Conservation (phyloP, 306 rosid genomes). For the Malus orientalis region DNA sequence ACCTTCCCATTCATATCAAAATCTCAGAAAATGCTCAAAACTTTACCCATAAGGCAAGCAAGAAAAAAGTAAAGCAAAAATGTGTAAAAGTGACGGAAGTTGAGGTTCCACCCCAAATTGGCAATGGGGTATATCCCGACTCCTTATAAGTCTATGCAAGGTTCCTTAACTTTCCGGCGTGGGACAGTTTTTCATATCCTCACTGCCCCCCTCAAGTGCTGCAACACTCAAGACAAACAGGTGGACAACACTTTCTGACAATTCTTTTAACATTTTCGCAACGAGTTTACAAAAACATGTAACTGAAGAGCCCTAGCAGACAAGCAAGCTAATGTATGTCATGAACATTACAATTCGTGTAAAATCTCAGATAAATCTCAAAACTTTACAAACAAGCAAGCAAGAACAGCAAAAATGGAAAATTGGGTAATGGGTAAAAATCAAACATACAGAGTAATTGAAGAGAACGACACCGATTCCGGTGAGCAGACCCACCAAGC, state of each 20-base stretch:
- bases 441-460: conserved; percentile 43
- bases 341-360: conserved; percentile 41
- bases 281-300: no score
- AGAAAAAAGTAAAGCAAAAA: background rate
- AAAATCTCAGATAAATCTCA: background rate
- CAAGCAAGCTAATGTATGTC: conserved; percentile 26
- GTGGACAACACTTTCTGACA: background rate
- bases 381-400: background rate
- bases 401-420: background rate
- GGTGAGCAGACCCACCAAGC: conserved; percentile 85
- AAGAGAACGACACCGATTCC: conserved; percentile 74
- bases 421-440: background rate
- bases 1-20: conserved; percentile 30
- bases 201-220: background rate
- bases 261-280: no score
- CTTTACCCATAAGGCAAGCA: background rate
- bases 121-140: background rate
- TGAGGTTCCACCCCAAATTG: background rate
- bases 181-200: background rate
- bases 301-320: no score
- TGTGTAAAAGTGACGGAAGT: background rate
- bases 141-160: background rate
- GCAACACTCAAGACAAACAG: background rate
- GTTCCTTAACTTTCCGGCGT: background rate
- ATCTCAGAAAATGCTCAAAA: background rate